A percentile compares a stretch with the other conserved stretches of the same genome.
Evolutionary conservation across 2,329 filamentous ascomycete genomes (phyloP).

Genomic region (Penicillium sclerotigenum): DNA sequence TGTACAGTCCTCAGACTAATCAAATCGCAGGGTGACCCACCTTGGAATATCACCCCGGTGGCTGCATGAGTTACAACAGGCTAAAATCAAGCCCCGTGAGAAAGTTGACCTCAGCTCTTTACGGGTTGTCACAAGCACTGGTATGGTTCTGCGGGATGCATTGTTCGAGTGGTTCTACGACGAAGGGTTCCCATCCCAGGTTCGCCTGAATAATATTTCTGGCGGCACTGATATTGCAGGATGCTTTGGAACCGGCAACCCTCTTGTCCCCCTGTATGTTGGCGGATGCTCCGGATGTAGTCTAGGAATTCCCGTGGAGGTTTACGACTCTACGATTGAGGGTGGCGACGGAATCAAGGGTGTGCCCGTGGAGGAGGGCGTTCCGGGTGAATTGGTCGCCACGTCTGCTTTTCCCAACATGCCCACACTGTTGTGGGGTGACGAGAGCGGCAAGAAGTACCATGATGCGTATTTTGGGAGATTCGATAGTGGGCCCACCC

Average conservation of each 20-base stretch:
- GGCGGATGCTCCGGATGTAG: conserved; percentile 54
- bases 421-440: conserved; percentile 61
- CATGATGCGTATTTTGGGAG: conserved; percentile 28
- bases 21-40: conserved; percentile 64
- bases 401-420: conserved; percentile 71
- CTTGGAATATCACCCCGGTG: conserved; percentile 75
- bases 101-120: conserved; percentile 62
- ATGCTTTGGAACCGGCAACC: conserved; percentile 52
- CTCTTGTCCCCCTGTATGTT: conserved; percentile 61
- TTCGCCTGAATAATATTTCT: conserved; percentile 54
- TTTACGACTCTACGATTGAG: conserved; percentile 53
- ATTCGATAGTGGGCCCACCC: conserved; percentile 15
- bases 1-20: conserved; percentile 38
- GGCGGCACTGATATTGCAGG: conserved; percentile 34
- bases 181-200: conserved; percentile 62
- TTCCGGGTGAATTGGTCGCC: conserved; percentile 72
- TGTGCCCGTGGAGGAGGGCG: conserved; percentile 57
- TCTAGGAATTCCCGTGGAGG: conserved; percentile 54
- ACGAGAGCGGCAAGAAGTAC: conserved; percentile 55
- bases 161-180: conserved; percentile 81
- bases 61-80: conserved; percentile 68
- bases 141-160: conserved; percentile 75
- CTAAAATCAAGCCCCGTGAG: conserved; percentile 59
- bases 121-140: conserved; percentile 65
- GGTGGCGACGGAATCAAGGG: conserved; percentile 39